phyloP scores from a whole-genome alignment of 2,329 filamentous ascomycete species.

The Nakataea oryzae region DNA sequence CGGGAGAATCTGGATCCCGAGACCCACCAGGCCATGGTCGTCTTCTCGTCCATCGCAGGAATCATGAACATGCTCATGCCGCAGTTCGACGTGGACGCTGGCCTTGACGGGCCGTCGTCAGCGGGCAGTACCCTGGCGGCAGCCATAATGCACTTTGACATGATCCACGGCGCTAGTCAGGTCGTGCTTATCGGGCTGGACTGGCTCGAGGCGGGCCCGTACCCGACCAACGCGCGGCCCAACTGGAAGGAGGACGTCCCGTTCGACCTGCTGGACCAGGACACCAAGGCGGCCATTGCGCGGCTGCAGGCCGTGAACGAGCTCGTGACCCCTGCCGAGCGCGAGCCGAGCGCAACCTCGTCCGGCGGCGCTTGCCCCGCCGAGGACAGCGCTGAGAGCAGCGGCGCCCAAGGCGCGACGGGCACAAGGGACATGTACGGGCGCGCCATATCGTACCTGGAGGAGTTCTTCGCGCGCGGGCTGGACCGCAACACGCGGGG shows the following conservation, averaged over 20 bases:
- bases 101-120: not conserved
- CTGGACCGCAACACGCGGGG: not conserved
- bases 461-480: not conserved
- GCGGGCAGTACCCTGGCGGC: not conserved
- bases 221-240: not conserved
- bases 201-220: not conserved
- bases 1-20: not conserved
- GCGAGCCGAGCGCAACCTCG: too few relatives aligned
- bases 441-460: not conserved
- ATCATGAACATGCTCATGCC: not conserved
- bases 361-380: too few relatives aligned
- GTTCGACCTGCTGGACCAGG: not conserved
- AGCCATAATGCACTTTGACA: not conserved
- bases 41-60: not conserved
- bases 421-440: not conserved
- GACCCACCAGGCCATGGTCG: not conserved
- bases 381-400: not conserved
- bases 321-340: not conserved
- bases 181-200: not conserved
- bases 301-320: not conserved
- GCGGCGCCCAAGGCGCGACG: not conserved
- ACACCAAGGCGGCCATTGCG: not conserved
- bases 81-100: not conserved
- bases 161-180: not conserved
- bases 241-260: not conserved